Base-by-base conservation (phyloP, 2,329 filamentous ascomycete genomes). In the Pseudocercospora fuligena region DNA sequence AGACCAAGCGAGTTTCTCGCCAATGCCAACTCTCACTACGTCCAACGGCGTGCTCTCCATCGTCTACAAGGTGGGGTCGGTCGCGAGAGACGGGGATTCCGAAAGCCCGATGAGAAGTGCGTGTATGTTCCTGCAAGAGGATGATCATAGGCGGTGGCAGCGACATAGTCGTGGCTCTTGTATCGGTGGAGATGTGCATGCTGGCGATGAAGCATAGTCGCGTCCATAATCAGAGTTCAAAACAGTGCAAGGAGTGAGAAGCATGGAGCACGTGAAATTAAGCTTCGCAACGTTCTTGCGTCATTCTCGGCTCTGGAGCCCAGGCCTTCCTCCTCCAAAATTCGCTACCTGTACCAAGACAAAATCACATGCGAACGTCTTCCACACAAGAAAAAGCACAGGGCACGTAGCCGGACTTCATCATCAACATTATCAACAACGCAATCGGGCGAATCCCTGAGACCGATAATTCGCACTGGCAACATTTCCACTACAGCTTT, bases 381-480 rank as follows among this genome's bases (percentile, higher is more conserved):
- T 56, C 51, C 16, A 19, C 12, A 27, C 19, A 19, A 1, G 11
- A 16, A 29, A 31, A 31, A 31, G 21, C 51, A 56, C 27, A 56
- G n/a, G 23, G 16, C 25, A 56, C 21, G 9, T 19, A 19, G 40
- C 16, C 40, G 7, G 16, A 43, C 5, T 19, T n/a, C 16, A 6
- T 43, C 5, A 43, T 5, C 40, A 7, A 14, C 19, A 19, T 3
- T 43, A 43, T 43, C 33, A 36, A 2, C 31, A 12, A 14, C 31
- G 5, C 21, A 53, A 25, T 16, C 11, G 5, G 19, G 12, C 25
- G 19, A 29, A 29, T n/a, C 1, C 51, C 27, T 21, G 11, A 27
- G 5, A 56, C 21, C 19, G 49, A 31, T 21, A 25, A 16, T 14
- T 29, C 46, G 54, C 58, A 19, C 65, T 66, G 61, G 56, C 65